A percentile compares a stretch with the other conserved stretches of the same genome.
These are phyloP conservation scores for Eimeria acervulina DNA, from an alignment of 169 alveolate genomes.

Conservation along the genomic window DNA sequence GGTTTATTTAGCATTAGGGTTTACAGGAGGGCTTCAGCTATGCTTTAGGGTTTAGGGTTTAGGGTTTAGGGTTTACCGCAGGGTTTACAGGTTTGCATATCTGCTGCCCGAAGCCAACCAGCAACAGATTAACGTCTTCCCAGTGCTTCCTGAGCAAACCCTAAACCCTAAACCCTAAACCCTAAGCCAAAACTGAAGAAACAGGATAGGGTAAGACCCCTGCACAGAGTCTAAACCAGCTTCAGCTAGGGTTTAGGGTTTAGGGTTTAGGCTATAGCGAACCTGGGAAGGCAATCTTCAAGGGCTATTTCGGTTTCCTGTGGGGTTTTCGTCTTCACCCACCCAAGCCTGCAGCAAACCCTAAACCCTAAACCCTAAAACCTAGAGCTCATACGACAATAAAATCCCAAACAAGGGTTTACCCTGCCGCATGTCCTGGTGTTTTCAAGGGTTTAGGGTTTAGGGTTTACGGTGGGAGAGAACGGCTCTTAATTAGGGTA, in stretches of 20 bases:
- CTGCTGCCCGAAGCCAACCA: constrained; percentile 98
- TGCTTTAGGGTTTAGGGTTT: neutral
- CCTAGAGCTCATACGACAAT: neutral
- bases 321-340: constrained; percentile 96
- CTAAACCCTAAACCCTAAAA: neutral
- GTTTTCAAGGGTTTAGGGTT: neutral
- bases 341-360: constrained; percentile 90
- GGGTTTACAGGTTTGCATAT: constrained; percentile 93
- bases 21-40: neutral
- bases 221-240: neutral
- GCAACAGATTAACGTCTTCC: constrained; percentile 93
- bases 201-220: neutral
- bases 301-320: constrained; percentile 94
- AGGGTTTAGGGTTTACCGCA: constrained; percentile 37
- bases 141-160: constrained; percentile 87
- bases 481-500: too few relatives aligned
- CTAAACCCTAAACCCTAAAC: constrained; percentile 49
- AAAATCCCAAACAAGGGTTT: too few relatives aligned
- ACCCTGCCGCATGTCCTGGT: too few relatives aligned
- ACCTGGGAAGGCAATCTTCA: constrained; percentile 93
- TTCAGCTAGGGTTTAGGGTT: neutral
- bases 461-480: too few relatives aligned
- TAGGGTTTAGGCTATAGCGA: neutral
- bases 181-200: neutral
- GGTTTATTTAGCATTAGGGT: neutral